Base-by-base conservation (phyloP, 768 basidiomycete species). In the Mycena chlorophos region DNA sequence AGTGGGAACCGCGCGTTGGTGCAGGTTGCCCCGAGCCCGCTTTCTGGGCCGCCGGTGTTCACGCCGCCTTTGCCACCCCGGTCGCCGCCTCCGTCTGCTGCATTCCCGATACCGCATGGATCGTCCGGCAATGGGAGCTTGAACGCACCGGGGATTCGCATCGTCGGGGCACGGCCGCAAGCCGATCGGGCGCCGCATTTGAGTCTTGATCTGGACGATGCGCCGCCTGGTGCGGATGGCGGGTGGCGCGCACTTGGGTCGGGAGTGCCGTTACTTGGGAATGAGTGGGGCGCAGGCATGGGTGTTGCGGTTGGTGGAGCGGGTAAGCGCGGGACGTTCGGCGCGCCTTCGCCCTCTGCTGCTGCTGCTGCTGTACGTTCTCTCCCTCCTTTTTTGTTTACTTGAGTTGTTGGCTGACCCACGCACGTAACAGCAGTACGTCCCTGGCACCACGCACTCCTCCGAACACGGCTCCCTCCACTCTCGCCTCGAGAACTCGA, bases 381-480 rank as follows among this genome's bases (percentile, higher is more conserved):
- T 39, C 23, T 52, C 23, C 27, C 39, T 52, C 4, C 27, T 23
- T 52, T 26, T 43, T 12, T 25, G 29, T 46, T 13, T 25, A 25
- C 23, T 22, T 37, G 6, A 4, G 14, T 26, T 43, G 27, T 30
- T 34, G 31, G 22, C 26, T 54, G 20, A 49, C 34, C n/a, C 37
- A 1, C 22, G 4, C 5, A 2, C 31, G 2, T 2, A 14, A 8
- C 25, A 61, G 60, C 52, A 61, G 29, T 61, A 51, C 45, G 50
- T 52, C 49, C 45, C 28, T 39, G 23, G 43, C 4, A 14, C 53
- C 1, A 52, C 37, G 5, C 52, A 29, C 37, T 29, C 54, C 5
- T 61, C 56, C n/a, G 60, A 61, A 39, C 60, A 57, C 46, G 60
- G 55, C 43, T 61, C 60, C n/a, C 31, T 57, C 30, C 60, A 61